Conservation (phyloP, 768 basidiomycete species). For the Boletus coccyginus region DNA sequence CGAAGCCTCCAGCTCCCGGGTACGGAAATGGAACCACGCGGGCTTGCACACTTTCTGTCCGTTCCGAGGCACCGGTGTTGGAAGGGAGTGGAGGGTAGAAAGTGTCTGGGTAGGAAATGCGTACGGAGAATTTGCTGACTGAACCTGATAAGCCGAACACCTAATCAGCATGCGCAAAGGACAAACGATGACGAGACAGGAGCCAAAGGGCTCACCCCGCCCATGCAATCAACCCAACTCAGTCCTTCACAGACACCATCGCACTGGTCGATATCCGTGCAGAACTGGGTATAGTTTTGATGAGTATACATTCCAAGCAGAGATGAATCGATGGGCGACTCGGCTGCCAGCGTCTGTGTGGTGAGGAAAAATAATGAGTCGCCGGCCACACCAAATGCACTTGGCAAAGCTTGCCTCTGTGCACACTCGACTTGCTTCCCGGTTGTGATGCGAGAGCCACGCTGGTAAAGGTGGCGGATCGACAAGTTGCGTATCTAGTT, state of each 20-base stretch:
- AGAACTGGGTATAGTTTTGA: slow-evolving; percentile 90
- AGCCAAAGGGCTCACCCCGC: slow-evolving; percentile 42
- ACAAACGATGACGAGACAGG: neutral
- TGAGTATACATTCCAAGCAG: slow-evolving; percentile 89
- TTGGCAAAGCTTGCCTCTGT: slow-evolving; percentile 53
- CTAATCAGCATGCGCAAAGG: neutral
- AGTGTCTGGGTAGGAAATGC: slow-evolving; percentile 81
- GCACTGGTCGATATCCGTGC: slow-evolving; percentile 72
- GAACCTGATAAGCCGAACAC: slow-evolving; percentile 45
- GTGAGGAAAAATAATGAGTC: neutral
- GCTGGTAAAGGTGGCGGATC: slow-evolving; percentile 57
- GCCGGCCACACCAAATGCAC: neutral
- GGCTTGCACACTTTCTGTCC: slow-evolving; percentile 88
- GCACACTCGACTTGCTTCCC: slow-evolving; percentile 71
- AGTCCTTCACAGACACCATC: slow-evolving; percentile 68
- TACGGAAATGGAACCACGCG: slow-evolving; percentile 69
- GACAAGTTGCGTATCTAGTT: slow-evolving; percentile 50
- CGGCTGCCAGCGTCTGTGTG: slow-evolving; percentile 64
- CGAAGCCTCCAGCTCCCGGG: slow-evolving; percentile 56
- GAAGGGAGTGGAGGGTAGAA: slow-evolving; percentile 85
- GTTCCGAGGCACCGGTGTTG: slow-evolving; percentile 75
- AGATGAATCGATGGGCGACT: slow-evolving; percentile 89
- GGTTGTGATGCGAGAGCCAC: slow-evolving; percentile 57
- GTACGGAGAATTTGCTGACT: slow-evolving; percentile 62
- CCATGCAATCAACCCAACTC: slow-evolving; percentile 72